Evolutionary conservation across 2,329 filamentous ascomycete species (phyloP).

Genomic region (Xylaria sp.): DNA sequence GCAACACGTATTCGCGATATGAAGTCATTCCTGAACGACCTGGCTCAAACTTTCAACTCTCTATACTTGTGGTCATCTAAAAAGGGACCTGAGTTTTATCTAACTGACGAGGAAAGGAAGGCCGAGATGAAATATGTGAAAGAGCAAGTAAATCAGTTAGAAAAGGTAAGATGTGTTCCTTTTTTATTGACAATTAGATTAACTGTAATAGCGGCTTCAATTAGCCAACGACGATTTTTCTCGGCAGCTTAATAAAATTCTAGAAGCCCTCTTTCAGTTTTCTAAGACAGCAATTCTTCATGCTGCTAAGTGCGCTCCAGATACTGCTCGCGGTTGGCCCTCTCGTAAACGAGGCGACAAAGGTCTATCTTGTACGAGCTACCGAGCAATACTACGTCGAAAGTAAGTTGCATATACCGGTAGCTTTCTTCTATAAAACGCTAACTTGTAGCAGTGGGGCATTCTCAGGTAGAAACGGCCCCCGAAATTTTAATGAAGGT

Average conservation of each 20-base stretch:
- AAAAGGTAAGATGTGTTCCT: constrained; percentile 25
- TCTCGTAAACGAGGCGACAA: constrained; percentile 12
- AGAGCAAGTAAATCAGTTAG: constrained; percentile 17
- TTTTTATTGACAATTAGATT: neutral
- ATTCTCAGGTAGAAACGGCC: constrained; percentile 24
- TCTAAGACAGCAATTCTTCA: constrained; percentile 13
- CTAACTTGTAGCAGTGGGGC: constrained; percentile 34
- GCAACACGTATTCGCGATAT: constrained; percentile 49
- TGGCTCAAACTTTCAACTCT: constrained; percentile 55
- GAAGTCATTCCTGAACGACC: constrained; percentile 59
- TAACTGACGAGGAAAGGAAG: constrained; percentile 50
- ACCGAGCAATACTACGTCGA: constrained; percentile 34
- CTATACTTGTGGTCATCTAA: constrained; percentile 36
- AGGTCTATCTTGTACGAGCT: constrained; percentile 30
- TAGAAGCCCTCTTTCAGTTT: constrained; percentile 24
- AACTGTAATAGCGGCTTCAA: constrained; percentile 23
- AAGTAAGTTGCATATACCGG: constrained; percentile 30
- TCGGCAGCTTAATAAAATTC: constrained; percentile 4
- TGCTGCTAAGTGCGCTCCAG: constrained; percentile 19
- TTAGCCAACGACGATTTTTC: neutral
- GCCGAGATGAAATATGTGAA: constrained; percentile 25
- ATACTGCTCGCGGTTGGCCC: constrained; percentile 32
- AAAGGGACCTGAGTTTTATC: neutral
- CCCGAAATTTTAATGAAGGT: constrained; percentile 40
- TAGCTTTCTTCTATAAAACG: neutral